Evolutionary conservation across 352 stramenopile species (phyloP), one percentile per base, ranked within the genome.

Genomic region (Albugo candida): DNA sequence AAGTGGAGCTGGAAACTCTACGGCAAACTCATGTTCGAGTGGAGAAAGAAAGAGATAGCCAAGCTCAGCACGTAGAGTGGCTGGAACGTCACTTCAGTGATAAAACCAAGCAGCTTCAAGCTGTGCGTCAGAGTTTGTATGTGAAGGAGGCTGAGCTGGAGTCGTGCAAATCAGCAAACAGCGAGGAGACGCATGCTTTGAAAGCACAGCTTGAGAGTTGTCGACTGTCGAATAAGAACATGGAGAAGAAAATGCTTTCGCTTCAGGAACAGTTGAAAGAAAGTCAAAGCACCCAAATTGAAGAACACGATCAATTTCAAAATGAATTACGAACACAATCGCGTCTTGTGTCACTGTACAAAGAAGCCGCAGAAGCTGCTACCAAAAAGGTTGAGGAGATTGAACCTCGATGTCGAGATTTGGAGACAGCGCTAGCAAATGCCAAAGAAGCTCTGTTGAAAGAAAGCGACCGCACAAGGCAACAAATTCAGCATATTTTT

Each of bases 401-500:
- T 2, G 67, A 85, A 46, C 59, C 50, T 24, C 40, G 75, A 18
- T 77, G 59, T 41, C 67, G 83, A 16, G 65, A 64, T 11, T 47
- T 88, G 34, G 67, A 74, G 12, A 60, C 68, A 31, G 74, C 67
- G 5, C 47, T 88, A 1, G 59, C 65, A 1, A 66, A 78, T 31
- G 65, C 70, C 6, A 65, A 88, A 41, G 65, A 85, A 21, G 69
- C 66, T 6, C 37, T 83, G 20, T 56, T 58, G 13, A 65, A 62
- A 52, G 69, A 85, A 54, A 81, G 64, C 11, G 70, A 84, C 35
- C 70, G 66, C 1, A 77, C 70, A 42, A 77, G 82, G 46, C 52
- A 78, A 13, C 64, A 79, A 17, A 72, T 82, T 12, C 63, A 84
- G 47, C 63, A 82, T 41, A 53, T 86, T n/a, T 86, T 86, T 58